phyloP scores from a whole-genome alignment of 176 grass and related monocot species.

The Puccinellia tenuiflora region DNA sequence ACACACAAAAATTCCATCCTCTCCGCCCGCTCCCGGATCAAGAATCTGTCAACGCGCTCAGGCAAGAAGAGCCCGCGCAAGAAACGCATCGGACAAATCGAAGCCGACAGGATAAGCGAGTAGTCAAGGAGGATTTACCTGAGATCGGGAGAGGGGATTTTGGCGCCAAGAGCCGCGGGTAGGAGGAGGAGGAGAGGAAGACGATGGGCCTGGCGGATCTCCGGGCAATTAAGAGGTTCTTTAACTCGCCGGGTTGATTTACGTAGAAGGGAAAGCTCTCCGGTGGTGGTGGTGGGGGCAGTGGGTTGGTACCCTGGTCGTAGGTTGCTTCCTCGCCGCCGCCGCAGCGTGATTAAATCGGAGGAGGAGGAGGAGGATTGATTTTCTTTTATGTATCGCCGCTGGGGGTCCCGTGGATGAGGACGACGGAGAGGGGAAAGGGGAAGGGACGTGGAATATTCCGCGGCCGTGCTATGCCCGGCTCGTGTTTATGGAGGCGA shows the following conservation, averaged over 20 bases:
- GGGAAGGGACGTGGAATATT: conserved; percentile 17
- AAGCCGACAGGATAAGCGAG: neutral
- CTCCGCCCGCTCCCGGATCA: neutral
- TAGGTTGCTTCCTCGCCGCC: neutral
- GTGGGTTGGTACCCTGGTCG: neutral
- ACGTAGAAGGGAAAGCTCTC: neutral
- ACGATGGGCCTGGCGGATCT: neutral
- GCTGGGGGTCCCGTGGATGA: neutral
- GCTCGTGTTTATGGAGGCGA: neutral
- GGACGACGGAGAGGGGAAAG: neutral
- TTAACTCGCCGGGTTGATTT: neutral
- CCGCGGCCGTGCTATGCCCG: conserved; percentile 1
- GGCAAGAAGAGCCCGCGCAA: neutral
- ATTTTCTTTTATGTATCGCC: neutral
- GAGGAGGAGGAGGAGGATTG: neutral
- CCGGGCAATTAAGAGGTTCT: conserved; percentile 4
- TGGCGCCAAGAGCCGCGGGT: conserved; percentile 1
- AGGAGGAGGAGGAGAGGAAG: neutral
- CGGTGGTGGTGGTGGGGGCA: neutral
- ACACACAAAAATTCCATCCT: neutral
- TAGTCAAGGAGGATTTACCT: neutral
- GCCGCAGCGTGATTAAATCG: neutral
- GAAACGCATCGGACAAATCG: neutral
- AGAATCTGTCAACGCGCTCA: neutral
- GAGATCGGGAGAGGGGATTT: neutral